Conservation (phyloP, 495 filamentous ascomycete species). For the Cenococcum geophilum region DNA sequence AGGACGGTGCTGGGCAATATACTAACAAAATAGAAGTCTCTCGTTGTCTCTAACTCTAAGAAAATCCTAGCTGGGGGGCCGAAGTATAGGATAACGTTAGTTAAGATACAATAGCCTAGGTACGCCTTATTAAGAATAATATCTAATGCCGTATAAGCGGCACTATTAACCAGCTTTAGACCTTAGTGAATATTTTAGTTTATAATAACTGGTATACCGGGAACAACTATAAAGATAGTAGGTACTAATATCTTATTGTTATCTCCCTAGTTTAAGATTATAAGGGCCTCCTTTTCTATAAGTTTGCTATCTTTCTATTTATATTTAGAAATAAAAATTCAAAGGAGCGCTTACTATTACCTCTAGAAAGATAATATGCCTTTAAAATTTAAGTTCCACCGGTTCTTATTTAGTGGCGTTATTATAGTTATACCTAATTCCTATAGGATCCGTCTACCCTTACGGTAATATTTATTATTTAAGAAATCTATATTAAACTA, state of each 20-base stretch:
- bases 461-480: neutral
- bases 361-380: neutral
- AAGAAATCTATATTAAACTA: neutral
- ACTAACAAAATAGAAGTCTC: constrained; percentile 6
- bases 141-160: neutral
- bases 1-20: constrained; percentile 1
- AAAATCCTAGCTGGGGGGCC: constrained; percentile 1
- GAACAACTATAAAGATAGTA: neutral
- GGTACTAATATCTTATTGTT: neutral
- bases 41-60: neutral
- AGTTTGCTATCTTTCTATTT: neutral
- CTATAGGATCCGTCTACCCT: neutral
- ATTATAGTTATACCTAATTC: neutral
- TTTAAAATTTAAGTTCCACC: constrained; percentile 1
- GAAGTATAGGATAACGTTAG: neutral
- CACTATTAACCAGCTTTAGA: constrained; percentile 2
- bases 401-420: neutral
- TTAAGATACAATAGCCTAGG: constrained; percentile 3
- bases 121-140: neutral
- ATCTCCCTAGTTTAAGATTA: constrained; percentile 1
- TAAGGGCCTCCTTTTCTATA: neutral
- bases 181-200: constrained; percentile 5
- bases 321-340: neutral
- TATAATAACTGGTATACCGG: neutral
- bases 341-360: neutral